Base-by-base conservation (phyloP, 176 grass and related monocot species). In the Paspalum notatum region DNA sequence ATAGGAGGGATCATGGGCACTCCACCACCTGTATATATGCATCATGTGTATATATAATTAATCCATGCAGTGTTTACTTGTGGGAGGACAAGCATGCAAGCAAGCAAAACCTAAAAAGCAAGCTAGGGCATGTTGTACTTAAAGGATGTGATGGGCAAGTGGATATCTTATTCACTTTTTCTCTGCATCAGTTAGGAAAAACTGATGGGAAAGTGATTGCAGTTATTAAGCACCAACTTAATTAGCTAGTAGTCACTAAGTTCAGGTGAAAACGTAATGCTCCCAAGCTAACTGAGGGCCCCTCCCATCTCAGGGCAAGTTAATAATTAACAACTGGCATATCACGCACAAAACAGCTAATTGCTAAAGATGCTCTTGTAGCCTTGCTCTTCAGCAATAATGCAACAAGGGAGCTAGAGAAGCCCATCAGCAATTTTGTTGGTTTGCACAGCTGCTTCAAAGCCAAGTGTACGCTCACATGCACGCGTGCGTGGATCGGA, bases 61-160 rank as follows among this genome's bases (percentile, higher is more conserved):
- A 32, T 32, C 32, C 32, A 32, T 32, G 32, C 12, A 71, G 32
- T 76, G 71, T 89, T 46, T 63, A 70, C 76, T 7, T 62, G 56
- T 71, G 47, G 71, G 71, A 89, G 50, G 71, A 81, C 77, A n/a
- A n/a, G n/a, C n/a, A 37, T 20, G 32, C 47, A 52, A 49, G 73
- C 80, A 76, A 81, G 39, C 71, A 89, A 76, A 71, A 50, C 68
- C 82, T 72, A 85, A 89, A 89, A 89, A 89, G 76, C 7, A 55
- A 44, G 37, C 68, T 71, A 70, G 14, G 22, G 76, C 38, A 62
- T 63, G 67, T 62, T 89, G 87, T 85, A 84, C 82, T 80, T 80
- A 75, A 75, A 84, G 44, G 76, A 85, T 84, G 76, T 89, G 81
- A 85, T 71, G 54, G 76, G 39, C 75, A 76, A 89, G 77, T 89